Evolutionary conservation across 2,329 filamentous ascomycete species (phyloP).

Genomic region (Penicillium sp.): DNA sequence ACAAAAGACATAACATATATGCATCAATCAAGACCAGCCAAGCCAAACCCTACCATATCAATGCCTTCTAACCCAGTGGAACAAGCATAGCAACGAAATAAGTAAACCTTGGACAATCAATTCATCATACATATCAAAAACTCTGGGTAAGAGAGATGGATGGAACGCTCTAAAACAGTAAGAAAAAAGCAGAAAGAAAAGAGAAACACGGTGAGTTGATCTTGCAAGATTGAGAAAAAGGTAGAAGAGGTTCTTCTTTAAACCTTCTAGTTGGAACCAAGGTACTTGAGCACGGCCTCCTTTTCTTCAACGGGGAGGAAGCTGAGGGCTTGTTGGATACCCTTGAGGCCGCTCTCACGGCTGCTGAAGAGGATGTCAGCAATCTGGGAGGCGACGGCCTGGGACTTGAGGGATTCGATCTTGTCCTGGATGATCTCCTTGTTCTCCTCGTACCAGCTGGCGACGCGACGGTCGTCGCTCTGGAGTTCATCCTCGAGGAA

Average conservation of each 20-base stretch:
- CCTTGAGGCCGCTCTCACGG: slow-evolving; percentile 75
- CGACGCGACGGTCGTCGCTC: slow-evolving; percentile 79
- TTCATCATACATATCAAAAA: slow-evolving; percentile 12
- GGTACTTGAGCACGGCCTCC: slow-evolving; percentile 73
- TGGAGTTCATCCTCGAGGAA: slow-evolving; percentile 72
- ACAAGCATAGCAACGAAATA: background rate
- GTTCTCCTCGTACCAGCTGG: slow-evolving; percentile 96
- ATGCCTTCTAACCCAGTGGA: slow-evolving; percentile 12
- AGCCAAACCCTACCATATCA: slow-evolving; percentile 14
- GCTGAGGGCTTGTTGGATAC: slow-evolving; percentile 81
- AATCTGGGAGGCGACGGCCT: slow-evolving; percentile 72
- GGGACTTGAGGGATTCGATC: slow-evolving; percentile 81
- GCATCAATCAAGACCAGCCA: slow-evolving; percentile 3
- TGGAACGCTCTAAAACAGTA: slow-evolving; percentile 7
- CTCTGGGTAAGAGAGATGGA: background rate
- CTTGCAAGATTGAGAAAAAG: slow-evolving; percentile 5
- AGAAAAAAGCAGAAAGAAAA: slow-evolving; percentile 1
- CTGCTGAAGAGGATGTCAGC: slow-evolving; percentile 70
- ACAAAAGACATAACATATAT: slow-evolving; percentile 6
- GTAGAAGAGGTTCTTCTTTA: slow-evolving; percentile 9
- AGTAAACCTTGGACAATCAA: slow-evolving; percentile 1
- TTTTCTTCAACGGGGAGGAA: slow-evolving; percentile 89
- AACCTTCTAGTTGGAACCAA: slow-evolving; percentile 34
- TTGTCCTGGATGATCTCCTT: slow-evolving; percentile 80
- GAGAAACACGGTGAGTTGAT: background rate